Evolutionary conservation across 208 protist species (phyloP).

Genomic region (Kentomonas sorsogonicus): DNA sequence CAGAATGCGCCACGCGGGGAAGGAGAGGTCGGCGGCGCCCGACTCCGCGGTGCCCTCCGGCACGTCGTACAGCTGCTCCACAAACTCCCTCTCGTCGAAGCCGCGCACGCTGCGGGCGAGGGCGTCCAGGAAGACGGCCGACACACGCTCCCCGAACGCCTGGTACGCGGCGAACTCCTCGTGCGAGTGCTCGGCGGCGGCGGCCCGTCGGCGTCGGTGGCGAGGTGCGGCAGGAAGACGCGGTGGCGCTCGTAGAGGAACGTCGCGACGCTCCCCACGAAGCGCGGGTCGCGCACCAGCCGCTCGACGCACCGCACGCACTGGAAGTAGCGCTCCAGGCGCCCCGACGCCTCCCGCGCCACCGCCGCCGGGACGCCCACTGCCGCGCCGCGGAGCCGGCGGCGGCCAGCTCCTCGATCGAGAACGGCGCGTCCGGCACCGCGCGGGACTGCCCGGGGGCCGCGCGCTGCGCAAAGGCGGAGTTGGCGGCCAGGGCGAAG

Average conservation of each 20-base stretch:
- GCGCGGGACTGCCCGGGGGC: not conserved
- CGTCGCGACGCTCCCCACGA: slow-evolving; percentile 43
- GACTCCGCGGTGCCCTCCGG: slow-evolving; percentile 22
- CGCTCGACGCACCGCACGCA: slow-evolving; percentile 55
- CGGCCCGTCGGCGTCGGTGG: not conserved
- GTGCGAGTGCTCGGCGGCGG: slow-evolving; percentile 40
- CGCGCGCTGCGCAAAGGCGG: slow-evolving; percentile 8
- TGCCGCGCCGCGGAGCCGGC: slow-evolving; percentile 1
- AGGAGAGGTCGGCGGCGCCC: slow-evolving; percentile 43
- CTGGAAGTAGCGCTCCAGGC: slow-evolving; percentile 58
- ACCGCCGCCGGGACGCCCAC: not conserved
- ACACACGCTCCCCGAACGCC: slow-evolving; percentile 42
- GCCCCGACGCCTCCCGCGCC: slow-evolving; percentile 34
- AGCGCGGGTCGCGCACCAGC: slow-evolving; percentile 39
- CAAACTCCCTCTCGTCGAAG: slow-evolving; percentile 79
- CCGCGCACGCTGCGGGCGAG: slow-evolving; percentile 36
- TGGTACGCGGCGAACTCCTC: slow-evolving; percentile 67
- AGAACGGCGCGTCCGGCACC: slow-evolving; percentile 30
- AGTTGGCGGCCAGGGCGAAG: slow-evolving; percentile 46
- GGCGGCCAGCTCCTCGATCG: slow-evolving; percentile 49
- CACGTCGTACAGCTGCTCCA: slow-evolving; percentile 63
- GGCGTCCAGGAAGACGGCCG: slow-evolving; percentile 42
- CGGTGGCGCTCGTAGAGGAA: slow-evolving; percentile 75
- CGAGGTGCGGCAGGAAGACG: slow-evolving; percentile 49
- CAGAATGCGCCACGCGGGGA: slow-evolving; percentile 70